Conservation (phyloP, 1,284 basidiomycete species). For the Rhodotorula sp. region DNA sequence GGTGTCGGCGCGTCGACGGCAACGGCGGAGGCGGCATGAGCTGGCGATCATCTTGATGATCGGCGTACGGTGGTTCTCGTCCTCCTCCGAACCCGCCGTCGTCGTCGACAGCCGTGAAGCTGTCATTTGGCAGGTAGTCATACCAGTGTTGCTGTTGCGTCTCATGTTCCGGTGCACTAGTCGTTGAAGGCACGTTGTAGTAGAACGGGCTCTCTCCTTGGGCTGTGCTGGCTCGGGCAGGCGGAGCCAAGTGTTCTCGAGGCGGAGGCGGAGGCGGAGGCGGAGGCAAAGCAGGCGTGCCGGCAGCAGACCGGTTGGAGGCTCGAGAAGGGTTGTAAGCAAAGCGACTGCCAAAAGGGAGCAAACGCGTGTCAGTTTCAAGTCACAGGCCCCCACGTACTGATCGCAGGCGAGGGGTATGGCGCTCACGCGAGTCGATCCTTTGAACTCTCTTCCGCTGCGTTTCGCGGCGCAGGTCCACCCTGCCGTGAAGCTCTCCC, state of each 20-base stretch:
- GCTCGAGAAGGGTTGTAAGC: conserved; percentile 6
- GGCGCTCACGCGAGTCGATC: conserved; percentile 3
- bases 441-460: neutral
- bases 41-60: neutral
- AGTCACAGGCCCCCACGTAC: too few relatives aligned
- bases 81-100: neutral
- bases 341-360: neutral
- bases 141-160: neutral
- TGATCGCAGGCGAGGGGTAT: too few relatives aligned
- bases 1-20: neutral
- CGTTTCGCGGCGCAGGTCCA: neutral
- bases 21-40: conserved; percentile 14
- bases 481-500: neutral
- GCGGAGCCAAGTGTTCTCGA: neutral
- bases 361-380: too few relatives aligned
- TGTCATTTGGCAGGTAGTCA: too few relatives aligned
- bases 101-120: too few relatives aligned
- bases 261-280: too few relatives aligned
- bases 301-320: neutral
- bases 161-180: too few relatives aligned
- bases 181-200: neutral
- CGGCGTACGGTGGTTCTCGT: neutral
- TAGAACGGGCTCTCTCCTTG: neutral
- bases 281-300: neutral
- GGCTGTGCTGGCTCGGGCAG: too few relatives aligned